Evolutionary conservation across 257 asterid species (phyloP), one percentile per base, ranked within the genome.

Genomic region (Gardenia jasminoides): DNA sequence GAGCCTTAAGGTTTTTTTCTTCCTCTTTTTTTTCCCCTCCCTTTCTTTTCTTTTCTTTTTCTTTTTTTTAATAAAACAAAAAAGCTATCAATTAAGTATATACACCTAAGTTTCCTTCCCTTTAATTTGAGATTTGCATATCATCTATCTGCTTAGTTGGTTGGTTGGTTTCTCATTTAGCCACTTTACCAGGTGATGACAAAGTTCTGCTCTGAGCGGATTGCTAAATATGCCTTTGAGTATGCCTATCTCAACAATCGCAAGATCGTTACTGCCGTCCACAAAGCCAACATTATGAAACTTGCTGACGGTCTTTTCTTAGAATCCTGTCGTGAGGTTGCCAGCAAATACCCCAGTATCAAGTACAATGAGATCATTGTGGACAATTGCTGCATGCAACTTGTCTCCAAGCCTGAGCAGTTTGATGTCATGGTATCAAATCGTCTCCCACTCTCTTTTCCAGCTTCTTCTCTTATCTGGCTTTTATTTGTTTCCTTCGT

Each of bases 361-460:
- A 89, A 92, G 77, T 96, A 93, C 84, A 88, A 79, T 80, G 98
- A 96, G 89, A 92, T 96, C 88, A 94, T 96, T 16, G 98, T 96
- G 85, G 98, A 96, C 83, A 96, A 96, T 80, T 96, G 99, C 84
- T 96, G 98, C 84, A 96, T 96, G 98, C 99, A 96, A 86, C 99
- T 96, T 83, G 99, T 96, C 77, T 93, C 98, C 75, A 96, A 91
- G 88, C 99, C 99, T n/a, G 97, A 94, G 85, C 98, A 93, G 80
- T 96, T 96, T 87, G 98, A 96, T 87, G 99, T 96, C 44, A 93
- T 93, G 99, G 99, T 96, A 89, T 71, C 79, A 64, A 76, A 56
- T 69, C 31, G 62, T 69, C 30, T n/a, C 33, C 26, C 67, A 8
- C 30, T 74, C 52, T 67, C 28, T 58, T 59, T 78, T 74, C 48